phyloP scores from a whole-genome alignment of 2,329 filamentous ascomycete genomes.

The Pestalotiopsis sp. region DNA sequence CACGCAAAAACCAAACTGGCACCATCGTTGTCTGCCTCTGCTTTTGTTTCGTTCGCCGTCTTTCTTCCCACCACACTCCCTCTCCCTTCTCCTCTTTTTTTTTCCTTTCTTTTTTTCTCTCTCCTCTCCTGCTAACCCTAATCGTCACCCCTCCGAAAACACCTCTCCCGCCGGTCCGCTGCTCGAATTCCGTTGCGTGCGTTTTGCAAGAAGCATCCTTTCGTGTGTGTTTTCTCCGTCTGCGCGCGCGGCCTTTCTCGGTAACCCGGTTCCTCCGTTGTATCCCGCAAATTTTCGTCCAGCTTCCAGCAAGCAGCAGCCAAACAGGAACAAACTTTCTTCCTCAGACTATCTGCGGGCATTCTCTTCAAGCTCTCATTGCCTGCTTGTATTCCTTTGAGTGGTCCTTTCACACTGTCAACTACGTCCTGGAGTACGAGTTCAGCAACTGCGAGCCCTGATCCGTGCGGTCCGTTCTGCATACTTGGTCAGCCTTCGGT shows the following conservation, averaged over 20 bases:
- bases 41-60: slow-evolving; percentile 30
- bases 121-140: slow-evolving; percentile 31
- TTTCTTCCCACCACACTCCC: slow-evolving; percentile 32
- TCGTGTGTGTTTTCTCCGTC: slow-evolving; percentile 34
- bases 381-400: slow-evolving; percentile 22
- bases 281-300: slow-evolving; percentile 25
- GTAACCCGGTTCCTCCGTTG: slow-evolving; percentile 28
- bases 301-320: not conserved
- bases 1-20: slow-evolving; percentile 35
- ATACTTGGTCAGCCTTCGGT: slow-evolving; percentile 12
- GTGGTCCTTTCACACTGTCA: slow-evolving; percentile 14
- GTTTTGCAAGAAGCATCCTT: slow-evolving; percentile 40
- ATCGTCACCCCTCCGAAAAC: slow-evolving; percentile 29
- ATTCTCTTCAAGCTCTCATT: not conserved
- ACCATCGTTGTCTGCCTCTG: slow-evolving; percentile 35
- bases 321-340: slow-evolving; percentile 18
- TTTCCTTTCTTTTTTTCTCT: slow-evolving; percentile 49
- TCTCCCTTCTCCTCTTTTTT: slow-evolving; percentile 43
- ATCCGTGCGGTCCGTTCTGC: not conserved
- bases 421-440: slow-evolving; percentile 29
- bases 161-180: slow-evolving; percentile 31
- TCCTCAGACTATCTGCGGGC: not conserved
- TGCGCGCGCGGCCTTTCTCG: slow-evolving; percentile 36
- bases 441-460: slow-evolving; percentile 14
- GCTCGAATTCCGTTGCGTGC: slow-evolving; percentile 37